These are phyloP conservation scores for Gossypium thurberi DNA, from an alignment of 345 rosid species.

Conservation along the genomic window DNA sequence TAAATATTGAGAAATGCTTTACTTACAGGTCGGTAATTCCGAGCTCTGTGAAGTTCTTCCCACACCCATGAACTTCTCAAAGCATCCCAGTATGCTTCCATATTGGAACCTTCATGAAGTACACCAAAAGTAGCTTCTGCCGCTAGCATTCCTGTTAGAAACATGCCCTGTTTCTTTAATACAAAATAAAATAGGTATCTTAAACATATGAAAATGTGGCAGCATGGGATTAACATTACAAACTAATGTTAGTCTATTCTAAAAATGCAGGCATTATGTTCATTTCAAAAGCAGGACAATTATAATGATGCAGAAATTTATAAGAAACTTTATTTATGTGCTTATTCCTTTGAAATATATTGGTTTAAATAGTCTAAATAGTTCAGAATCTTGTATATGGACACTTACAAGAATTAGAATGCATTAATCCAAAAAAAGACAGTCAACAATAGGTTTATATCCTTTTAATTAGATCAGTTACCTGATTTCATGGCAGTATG, in stretches of 20 bases:
- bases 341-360: background rate
- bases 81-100: constrained; percentile 69
- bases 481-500: constrained; percentile 99
- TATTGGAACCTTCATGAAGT: constrained; percentile 46
- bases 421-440: background rate
- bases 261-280: background rate
- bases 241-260: background rate
- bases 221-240: background rate
- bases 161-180: background rate
- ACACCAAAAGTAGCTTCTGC: constrained; percentile 81
- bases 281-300: background rate
- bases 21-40: constrained; percentile 90
- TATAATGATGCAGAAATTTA: background rate
- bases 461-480: constrained; percentile 10
- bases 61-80: constrained; percentile 81
- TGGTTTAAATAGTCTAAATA: background rate
- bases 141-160: constrained; percentile 80
- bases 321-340: background rate
- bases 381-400: background rate
- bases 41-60: constrained; percentile 73
- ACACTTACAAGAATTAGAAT: background rate
- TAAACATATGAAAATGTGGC: background rate
- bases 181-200: background rate
- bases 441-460: background rate
- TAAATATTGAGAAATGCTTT: constrained; percentile 4